Percentiles rank a stretch among this genome's conserved stretches.
These are phyloP conservation scores for Vanrija humicola DNA, from an alignment of 1,284 basidiomycete genomes.

Conservation along the genomic window DNA sequence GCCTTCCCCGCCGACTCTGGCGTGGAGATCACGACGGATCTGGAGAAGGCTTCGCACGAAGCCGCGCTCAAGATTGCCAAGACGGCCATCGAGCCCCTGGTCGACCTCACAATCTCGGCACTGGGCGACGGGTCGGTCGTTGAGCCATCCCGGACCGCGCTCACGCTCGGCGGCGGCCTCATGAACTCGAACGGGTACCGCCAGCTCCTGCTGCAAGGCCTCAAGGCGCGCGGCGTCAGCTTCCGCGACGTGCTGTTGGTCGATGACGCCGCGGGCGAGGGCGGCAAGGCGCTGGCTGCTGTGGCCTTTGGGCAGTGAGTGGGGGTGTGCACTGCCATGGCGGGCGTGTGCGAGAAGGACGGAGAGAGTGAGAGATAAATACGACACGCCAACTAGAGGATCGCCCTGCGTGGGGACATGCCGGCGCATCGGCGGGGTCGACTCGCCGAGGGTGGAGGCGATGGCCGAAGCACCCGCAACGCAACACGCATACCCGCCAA, in stretches of 20 bases:
- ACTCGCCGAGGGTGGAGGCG: no score
- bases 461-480: no score
- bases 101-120: conserved; percentile 29
- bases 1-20: conserved; percentile 34
- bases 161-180: conserved; percentile 40
- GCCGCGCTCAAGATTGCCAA: conserved; percentile 28
- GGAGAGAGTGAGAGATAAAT: no score
- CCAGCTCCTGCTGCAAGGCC: conserved; percentile 26
- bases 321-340: conserved; percentile 24
- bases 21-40: conserved; percentile 2
- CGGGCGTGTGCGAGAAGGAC: no score
- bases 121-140: conserved; percentile 36
- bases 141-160: conserved; percentile 22
- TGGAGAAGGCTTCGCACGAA: conserved; percentile 11
- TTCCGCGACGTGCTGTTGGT: conserved; percentile 33
- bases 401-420: no score
- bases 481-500: no score
- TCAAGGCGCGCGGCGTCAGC: conserved; percentile 22
- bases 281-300: conserved; percentile 31
- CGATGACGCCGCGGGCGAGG: conserved; percentile 37
- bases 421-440: no score
- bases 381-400: no score
- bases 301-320: conserved; percentile 19
- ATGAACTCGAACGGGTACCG: conserved; percentile 37
- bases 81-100: conserved; percentile 22